Conservation (phyloP, 495 filamentous ascomycete genomes). For the Penicillium diatomitis region DNA sequence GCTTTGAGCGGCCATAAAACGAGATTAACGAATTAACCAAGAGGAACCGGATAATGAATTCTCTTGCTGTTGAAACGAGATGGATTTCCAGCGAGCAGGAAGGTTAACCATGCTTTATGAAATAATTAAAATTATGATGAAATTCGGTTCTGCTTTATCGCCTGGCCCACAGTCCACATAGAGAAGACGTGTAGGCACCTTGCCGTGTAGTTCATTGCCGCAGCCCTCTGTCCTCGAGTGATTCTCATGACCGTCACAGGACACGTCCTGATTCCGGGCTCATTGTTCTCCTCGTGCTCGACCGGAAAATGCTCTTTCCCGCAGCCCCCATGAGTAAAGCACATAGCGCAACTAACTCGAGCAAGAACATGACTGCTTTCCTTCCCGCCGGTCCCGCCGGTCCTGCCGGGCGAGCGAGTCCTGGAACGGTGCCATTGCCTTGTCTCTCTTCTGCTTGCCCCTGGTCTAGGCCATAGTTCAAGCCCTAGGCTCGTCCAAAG, state of each 20-base stretch:
- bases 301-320: too few species aligned
- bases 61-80: background rate
- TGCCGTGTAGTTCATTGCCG: too few species aligned
- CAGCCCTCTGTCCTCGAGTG: too few species aligned
- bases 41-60: constrained; percentile 4
- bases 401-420: constrained; percentile 1
- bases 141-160: too few species aligned
- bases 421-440: background rate
- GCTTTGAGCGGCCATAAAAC: constrained; percentile 30
- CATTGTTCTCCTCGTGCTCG: too few species aligned
- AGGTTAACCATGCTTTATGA: too few species aligned
- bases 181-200: too few species aligned
- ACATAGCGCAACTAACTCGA: background rate
- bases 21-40: constrained; percentile 22
- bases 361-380: background rate
- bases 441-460: background rate
- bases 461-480: background rate
- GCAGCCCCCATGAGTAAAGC: background rate
- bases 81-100: too few species aligned
- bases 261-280: too few species aligned
- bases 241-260: too few species aligned
- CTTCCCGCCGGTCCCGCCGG: background rate
- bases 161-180: too few species aligned
- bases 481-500: background rate
- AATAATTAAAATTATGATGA: background rate